Conservation (phyloP, 345 rosid species). For the Firmiana major region DNA sequence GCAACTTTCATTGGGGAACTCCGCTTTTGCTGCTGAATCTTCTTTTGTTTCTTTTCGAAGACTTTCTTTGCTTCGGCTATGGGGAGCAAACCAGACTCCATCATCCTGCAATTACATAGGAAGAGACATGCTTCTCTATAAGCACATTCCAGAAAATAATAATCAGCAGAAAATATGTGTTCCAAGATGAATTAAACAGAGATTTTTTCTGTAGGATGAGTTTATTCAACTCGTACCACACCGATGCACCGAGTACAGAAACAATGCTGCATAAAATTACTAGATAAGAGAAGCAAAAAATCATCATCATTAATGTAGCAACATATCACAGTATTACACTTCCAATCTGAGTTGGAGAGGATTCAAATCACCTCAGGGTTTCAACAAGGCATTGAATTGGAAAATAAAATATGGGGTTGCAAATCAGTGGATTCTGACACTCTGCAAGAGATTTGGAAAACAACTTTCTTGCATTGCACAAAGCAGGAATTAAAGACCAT, state of each 20-base stretch:
- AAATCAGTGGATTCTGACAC: neutral
- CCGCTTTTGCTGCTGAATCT: conserved; percentile 36
- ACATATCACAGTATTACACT: neutral
- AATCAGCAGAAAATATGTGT: conserved; percentile 2
- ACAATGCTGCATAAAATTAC: neutral
- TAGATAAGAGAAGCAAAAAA: neutral
- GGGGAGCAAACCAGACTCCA: conserved; percentile 92
- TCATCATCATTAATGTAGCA: neutral
- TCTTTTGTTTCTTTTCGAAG: conserved; percentile 62
- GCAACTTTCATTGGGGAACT: conserved; percentile 51
- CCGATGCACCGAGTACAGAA: neutral
- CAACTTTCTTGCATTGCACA: neutral
- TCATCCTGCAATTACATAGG: conserved; percentile 59
- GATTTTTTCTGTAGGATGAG: neutral
- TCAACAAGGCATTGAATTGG: neutral
- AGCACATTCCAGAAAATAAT: conserved; percentile 1
- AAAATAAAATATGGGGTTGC: neutral
- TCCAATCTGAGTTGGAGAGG: neutral
- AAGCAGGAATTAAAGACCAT: neutral
- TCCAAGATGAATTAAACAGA: neutral
- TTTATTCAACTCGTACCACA: neutral
- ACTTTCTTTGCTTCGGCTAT: conserved; percentile 64
- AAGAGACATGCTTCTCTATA: neutral
- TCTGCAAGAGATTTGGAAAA: neutral
- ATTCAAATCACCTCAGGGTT: neutral